These are phyloP conservation scores for Apiospora rasikravindrae DNA, from an alignment of 2,329 filamentous ascomycete genomes.

Conservation along the genomic window DNA sequence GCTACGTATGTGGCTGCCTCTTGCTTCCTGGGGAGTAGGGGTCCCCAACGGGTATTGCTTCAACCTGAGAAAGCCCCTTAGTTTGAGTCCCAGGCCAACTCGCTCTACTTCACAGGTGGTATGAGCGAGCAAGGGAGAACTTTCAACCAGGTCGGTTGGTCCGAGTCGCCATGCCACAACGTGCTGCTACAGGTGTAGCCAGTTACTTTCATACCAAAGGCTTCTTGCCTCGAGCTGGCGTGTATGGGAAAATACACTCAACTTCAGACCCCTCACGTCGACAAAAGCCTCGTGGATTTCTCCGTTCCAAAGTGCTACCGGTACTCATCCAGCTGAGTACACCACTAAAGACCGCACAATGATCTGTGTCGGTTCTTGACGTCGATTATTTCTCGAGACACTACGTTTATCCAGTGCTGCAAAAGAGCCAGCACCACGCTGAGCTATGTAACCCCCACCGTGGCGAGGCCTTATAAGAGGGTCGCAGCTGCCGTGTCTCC, in stretches of 20 bases:
- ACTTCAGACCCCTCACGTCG: neutral
- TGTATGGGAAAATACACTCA: neutral
- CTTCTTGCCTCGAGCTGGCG: too few species aligned
- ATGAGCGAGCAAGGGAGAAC: neutral
- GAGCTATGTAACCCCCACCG: neutral
- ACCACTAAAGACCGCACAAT: neutral
- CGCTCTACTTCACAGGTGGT: neutral
- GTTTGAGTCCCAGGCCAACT: neutral
- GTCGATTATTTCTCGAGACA: neutral
- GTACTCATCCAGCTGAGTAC: neutral
- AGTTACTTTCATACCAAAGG: neutral
- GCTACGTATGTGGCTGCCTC: neutral
- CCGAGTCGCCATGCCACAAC: neutral
- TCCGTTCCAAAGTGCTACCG: neutral
- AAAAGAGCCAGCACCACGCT: neutral
- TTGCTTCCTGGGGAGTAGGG: neutral
- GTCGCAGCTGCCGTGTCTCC: neutral
- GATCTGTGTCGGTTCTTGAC: neutral
- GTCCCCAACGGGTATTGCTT: neutral
- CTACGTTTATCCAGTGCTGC: neutral
- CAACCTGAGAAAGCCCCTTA: neutral
- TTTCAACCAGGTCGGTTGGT: neutral
- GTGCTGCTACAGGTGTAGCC: neutral
- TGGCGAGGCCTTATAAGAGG: neutral
- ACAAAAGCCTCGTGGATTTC: too few species aligned